Conservation (phyloP, 345 rosid genomes). For the Sonneratia alba region DNA sequence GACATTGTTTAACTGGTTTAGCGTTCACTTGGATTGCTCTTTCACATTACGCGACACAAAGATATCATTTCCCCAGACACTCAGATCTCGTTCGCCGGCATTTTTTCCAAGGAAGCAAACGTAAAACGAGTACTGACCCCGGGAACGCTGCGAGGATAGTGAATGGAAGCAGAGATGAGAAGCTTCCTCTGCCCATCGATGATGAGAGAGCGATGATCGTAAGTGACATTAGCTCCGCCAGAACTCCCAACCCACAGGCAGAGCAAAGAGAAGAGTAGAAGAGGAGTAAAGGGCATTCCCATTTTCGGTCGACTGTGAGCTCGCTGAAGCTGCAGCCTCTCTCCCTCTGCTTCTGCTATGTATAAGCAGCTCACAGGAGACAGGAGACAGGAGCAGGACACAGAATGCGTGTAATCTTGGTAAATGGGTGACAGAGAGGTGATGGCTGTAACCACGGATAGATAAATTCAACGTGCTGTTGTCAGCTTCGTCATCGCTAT, state of each 20-base stretch:
- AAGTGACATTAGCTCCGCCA: conserved; percentile 30
- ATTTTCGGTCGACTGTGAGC: not conserved
- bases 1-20: too few relatives aligned
- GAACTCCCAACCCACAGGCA: not conserved
- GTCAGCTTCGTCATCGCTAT: not conserved
- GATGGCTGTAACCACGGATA: too few relatives aligned
- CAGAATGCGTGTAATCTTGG: not conserved
- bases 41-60: not conserved
- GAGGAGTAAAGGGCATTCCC: conserved; percentile 7
- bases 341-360: not conserved
- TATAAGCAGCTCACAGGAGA: not conserved
- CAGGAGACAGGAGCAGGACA: not conserved
- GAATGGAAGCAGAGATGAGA: conserved; percentile 51
- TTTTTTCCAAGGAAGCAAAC: not conserved
- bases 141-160: conserved; percentile 58
- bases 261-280: conserved; percentile 7
- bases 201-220: conserved; percentile 40
- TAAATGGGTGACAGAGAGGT: not conserved
- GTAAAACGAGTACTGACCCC: conserved; percentile 19
- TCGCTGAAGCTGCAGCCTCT: not conserved
- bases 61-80: not conserved
- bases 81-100: not conserved
- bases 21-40: too few relatives aligned
- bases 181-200: conserved; percentile 42
- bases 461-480: not conserved